phyloP scores from a whole-genome alignment of 2,329 filamentous ascomycete genomes.

The Cladophialophora yegresii region DNA sequence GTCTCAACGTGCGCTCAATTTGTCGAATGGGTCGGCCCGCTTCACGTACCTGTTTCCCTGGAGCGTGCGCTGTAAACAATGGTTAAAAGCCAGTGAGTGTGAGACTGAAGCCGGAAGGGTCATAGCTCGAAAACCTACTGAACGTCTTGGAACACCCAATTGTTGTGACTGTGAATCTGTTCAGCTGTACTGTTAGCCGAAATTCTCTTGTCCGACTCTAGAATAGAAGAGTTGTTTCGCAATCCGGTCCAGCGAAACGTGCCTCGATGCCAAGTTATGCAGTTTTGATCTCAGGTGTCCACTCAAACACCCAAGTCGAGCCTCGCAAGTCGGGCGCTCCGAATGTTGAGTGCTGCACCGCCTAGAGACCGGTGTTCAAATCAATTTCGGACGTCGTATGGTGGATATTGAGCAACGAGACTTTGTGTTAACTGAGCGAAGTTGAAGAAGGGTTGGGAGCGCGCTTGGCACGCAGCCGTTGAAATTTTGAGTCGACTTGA shows the following conservation, averaged over 20 bases:
- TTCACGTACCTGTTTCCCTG: neutral
- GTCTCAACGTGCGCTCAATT: neutral
- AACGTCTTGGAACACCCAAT: neutral
- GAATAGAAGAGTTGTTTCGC: neutral
- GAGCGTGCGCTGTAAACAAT: neutral
- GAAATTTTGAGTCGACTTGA: neutral
- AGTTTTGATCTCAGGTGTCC: neutral
- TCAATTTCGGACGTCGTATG: neutral
- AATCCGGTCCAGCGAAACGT: neutral
- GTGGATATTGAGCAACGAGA: neutral
- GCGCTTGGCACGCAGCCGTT: no score
- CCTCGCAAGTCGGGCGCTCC: no score
- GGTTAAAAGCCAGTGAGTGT: neutral
- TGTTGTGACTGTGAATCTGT: neutral
- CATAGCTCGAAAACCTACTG: neutral
- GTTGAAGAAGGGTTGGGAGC: neutral
- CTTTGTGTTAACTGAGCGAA: neutral
- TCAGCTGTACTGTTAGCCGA: neutral
- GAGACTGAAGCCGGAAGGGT: neutral
- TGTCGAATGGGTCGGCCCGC: neutral
- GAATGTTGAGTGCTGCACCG: neutral
- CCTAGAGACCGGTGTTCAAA: neutral
- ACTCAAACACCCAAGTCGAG: neutral
- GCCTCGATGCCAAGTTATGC: neutral
- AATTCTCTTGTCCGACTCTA: neutral